Base-by-base conservation (phyloP, 2,329 filamentous ascomycete genomes). In the Colletotrichum noveboracense region DNA sequence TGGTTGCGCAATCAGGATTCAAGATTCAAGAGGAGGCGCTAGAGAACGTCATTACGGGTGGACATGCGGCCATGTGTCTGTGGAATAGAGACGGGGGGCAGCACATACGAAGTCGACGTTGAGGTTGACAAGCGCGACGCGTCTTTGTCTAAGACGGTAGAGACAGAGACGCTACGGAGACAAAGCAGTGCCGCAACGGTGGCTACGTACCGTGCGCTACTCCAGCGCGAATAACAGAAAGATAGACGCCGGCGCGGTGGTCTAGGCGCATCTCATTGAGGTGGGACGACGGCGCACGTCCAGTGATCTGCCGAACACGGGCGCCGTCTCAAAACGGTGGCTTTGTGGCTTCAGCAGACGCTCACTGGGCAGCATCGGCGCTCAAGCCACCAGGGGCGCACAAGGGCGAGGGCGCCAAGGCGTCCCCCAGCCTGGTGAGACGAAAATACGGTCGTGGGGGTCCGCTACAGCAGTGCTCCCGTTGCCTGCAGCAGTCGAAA, bases 241-340 rank as follows among this genome's bases (percentile, higher is more conserved):
- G 55, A 30, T 7, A 21, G 24, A 26, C 55, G 55, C 26, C 21
- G 55, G 55, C 21, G 55, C 14, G 34, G 30, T 58, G 69, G 48
- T 58, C 64, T 36, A 32, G 64, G 52, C 52, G 34, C 48, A 32
- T 32, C 8, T 9, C 24, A 18, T 34, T 28, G 21, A 55, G 16
- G 30, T 71, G 70, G 70, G 28, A 67, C 64, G 36, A 61, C 36
- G 38, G 70, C 43, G 72, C 68, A 75, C 61, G 72, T 66, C 72
- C 72, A 66, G 69, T 61, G 72, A 75, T 75, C 72, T 71, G 38
- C 68, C 72, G 72, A 55, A 75, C 55, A 67, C 62, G 61, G 72
- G 61, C 72, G 36, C 68, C 72, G 61, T 75, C 72, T 43, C 38
- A 36, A 67, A 72, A 64, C 62, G 38, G 55, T 75, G 38, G 69